Evolutionary conservation across 768 basidiomycete genomes (phyloP).

Genomic region (Boletus subcaerulescens): DNA sequence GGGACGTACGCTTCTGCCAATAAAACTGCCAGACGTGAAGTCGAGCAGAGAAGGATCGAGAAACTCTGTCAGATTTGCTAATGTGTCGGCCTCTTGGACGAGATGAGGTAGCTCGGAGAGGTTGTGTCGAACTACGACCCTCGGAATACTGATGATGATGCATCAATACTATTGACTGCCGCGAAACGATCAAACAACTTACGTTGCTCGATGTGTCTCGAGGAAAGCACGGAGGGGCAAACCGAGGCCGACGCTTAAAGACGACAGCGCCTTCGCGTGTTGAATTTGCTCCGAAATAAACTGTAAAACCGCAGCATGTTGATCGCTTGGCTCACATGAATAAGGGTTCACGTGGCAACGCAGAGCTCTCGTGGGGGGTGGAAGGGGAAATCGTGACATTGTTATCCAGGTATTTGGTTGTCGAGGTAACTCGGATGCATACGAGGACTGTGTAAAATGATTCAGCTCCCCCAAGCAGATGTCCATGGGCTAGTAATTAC

Average conservation of each 20-base stretch:
- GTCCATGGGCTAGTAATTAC: constrained; percentile 1
- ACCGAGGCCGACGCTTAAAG: constrained; percentile 19
- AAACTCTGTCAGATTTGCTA: constrained; percentile 21
- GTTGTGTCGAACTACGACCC: neutral
- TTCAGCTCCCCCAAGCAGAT: constrained; percentile 3
- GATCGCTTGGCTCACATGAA: constrained; percentile 9
- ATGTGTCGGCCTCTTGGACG: constrained; percentile 2
- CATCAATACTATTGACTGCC: neutral
- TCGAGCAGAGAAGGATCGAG: constrained; percentile 23
- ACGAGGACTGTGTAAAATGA: constrained; percentile 11
- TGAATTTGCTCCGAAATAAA: constrained; percentile 30
- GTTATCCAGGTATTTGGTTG: constrained; percentile 1
- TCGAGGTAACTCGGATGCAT: constrained; percentile 4
- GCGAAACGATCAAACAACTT: neutral
- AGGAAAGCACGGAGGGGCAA: constrained; percentile 21
- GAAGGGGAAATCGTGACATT: constrained; percentile 9
- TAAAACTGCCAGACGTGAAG: constrained; percentile 23
- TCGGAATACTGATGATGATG: constrained; percentile 7
- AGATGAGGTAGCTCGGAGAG: neutral
- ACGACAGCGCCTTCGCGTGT: constrained; percentile 27
- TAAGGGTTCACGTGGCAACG: constrained; percentile 3
- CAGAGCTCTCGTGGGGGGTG: constrained; percentile 1
- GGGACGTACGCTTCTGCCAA: constrained; percentile 28
- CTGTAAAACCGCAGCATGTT: constrained; percentile 18
- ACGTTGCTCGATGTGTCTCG: constrained; percentile 21